phyloP scores from a whole-genome alignment of 2,329 filamentous ascomycete genomes.

The Ophidiomyces ophidiicola region DNA sequence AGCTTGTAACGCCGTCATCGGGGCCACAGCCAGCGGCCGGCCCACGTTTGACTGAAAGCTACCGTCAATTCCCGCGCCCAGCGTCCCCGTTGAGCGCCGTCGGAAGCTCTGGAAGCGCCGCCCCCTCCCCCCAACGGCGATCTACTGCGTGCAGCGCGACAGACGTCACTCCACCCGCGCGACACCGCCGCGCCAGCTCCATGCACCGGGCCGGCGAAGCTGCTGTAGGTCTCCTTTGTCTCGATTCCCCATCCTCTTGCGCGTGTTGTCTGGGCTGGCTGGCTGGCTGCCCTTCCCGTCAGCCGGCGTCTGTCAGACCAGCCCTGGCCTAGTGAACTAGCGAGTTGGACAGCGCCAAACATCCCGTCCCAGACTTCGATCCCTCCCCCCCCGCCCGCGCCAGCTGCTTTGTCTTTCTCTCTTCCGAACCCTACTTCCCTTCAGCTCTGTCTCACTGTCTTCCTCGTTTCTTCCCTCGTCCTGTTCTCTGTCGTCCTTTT shows the following conservation, averaged over 20 bases:
- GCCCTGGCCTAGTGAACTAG: not conserved
- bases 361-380: constrained; percentile 8
- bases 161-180: too few relatives aligned
- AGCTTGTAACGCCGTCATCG: too few relatives aligned
- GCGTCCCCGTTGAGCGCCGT: too few relatives aligned
- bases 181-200: too few relatives aligned
- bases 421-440: not conserved
- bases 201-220: constrained; percentile 5
- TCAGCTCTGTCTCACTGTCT: constrained; percentile 8
- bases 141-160: too few relatives aligned
- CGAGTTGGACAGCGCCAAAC: constrained; percentile 7
- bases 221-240: constrained; percentile 8
- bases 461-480: constrained; percentile 1
- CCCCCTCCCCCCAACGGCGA: too few relatives aligned
- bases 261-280: too few relatives aligned
- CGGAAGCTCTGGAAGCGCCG: too few relatives aligned
- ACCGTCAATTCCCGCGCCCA: too few relatives aligned
- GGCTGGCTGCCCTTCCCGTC: constrained; percentile 4
- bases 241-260: too few relatives aligned
- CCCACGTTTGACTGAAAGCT: too few relatives aligned
- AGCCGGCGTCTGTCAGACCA: constrained; percentile 10
- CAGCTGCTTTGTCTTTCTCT: not conserved
- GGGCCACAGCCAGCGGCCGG: too few relatives aligned
- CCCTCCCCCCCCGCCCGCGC: not conserved
- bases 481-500: not conserved